phyloP scores from a whole-genome alignment of 164 flowering plant species.

The Vitis rotundifolia region DNA sequence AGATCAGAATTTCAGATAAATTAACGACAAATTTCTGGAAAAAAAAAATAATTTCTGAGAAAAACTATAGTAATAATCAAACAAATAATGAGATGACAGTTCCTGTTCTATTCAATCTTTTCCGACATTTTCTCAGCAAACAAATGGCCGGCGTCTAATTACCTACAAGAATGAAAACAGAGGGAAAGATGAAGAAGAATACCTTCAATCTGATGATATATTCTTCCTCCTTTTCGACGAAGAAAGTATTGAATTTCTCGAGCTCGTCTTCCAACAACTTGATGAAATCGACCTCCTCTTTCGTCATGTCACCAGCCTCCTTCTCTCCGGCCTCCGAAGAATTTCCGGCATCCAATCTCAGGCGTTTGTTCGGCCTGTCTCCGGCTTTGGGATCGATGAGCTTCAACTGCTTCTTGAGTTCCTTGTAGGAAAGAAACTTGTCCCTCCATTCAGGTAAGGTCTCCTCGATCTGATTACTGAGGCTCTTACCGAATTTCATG shows the following conservation, averaged over 20 bases:
- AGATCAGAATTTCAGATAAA: too few species aligned
- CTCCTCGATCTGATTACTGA: slow-evolving; percentile 82
- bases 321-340: slow-evolving; percentile 15
- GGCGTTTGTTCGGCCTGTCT: slow-evolving; percentile 36
- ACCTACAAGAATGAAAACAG: not conserved
- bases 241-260: slow-evolving; percentile 84
- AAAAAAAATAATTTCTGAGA: too few species aligned
- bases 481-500: slow-evolving; percentile 93
- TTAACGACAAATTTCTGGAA: too few species aligned
- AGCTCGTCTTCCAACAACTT: slow-evolving; percentile 73
- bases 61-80: too few species aligned
- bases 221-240: slow-evolving; percentile 88
- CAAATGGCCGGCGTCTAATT: not conserved
- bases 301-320: slow-evolving; percentile 32
- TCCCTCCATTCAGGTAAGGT: slow-evolving; percentile 96
- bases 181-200: not conserved
- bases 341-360: slow-evolving; percentile 26
- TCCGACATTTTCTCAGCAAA: not conserved
- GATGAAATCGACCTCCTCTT: slow-evolving; percentile 70
- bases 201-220: slow-evolving; percentile 90
- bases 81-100: too few species aligned
- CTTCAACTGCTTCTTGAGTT: slow-evolving; percentile 76
- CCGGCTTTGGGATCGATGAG: slow-evolving; percentile 45
- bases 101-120: too few species aligned
- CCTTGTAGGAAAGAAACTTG: slow-evolving; percentile 86